Evolutionary conservation across 768 basidiomycete genomes (phyloP).

Genomic region (Hypsizygus marmoreus): DNA sequence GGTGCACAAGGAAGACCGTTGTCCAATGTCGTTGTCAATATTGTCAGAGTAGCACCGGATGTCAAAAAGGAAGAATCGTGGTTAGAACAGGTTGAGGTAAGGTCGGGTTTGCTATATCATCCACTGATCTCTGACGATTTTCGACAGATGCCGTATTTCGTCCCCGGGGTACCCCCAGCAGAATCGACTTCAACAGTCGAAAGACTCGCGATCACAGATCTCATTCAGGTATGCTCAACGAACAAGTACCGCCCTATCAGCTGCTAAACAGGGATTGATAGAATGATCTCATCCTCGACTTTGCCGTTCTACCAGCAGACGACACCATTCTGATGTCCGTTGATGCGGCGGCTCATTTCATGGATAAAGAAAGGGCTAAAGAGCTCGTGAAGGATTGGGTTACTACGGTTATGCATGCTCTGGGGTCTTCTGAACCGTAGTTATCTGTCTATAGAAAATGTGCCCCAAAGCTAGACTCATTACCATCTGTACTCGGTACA

Average conservation of each 20-base stretch:
- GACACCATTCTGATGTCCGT: slow-evolving; percentile 34
- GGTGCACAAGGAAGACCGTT: slow-evolving; percentile 31
- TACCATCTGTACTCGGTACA: too few species aligned
- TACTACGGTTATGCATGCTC: slow-evolving; percentile 13
- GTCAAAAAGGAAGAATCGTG: slow-evolving; percentile 15
- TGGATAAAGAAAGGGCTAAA: slow-evolving; percentile 23
- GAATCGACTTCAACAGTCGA: slow-evolving; percentile 17
- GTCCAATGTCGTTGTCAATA: slow-evolving; percentile 46
- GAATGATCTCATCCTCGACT: slow-evolving; percentile 33
- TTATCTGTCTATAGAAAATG: background rate
- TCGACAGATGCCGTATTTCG: slow-evolving; percentile 35
- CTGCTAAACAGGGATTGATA: slow-evolving; percentile 1
- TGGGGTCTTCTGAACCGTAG: slow-evolving; percentile 14
- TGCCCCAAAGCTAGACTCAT: too few species aligned
- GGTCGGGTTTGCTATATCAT: too few species aligned
- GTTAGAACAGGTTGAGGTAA: slow-evolving; percentile 36
- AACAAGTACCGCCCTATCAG: background rate
- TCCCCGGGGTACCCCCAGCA: slow-evolving; percentile 24
- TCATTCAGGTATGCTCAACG: slow-evolving; percentile 20
- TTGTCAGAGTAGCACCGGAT: slow-evolving; percentile 37
- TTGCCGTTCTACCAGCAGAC: slow-evolving; percentile 21
- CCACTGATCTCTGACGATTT: background rate
- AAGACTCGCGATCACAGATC: slow-evolving; percentile 21
- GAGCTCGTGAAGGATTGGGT: slow-evolving; percentile 26
- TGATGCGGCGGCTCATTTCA: slow-evolving; percentile 26